Percentiles rank a stretch among this genome's conserved stretches.
Conservation (phyloP, 495 filamentous ascomycete genomes). For the Poronia punctata region DNA sequence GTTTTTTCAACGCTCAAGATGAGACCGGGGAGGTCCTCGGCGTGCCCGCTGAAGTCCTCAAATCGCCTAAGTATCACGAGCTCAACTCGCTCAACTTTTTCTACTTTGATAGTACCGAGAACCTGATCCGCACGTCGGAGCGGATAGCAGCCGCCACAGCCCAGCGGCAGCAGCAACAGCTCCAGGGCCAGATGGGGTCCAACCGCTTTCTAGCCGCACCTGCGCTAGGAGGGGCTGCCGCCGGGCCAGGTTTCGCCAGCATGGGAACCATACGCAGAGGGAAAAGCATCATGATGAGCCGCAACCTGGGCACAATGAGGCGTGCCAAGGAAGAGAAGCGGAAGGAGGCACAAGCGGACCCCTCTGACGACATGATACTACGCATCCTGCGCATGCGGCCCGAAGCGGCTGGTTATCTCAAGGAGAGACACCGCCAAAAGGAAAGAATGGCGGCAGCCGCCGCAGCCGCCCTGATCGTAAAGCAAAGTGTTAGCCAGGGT, state of each 20-base stretch:
- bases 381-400: conserved; percentile 93
- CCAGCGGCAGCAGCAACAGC: conserved; percentile 63
- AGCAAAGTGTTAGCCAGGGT: conserved; percentile 70
- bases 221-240: conserved; percentile 41
- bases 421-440: conserved; percentile 86
- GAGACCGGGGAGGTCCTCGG: conserved; percentile 83
- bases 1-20: conserved; percentile 92
- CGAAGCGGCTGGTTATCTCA: conserved; percentile 85
- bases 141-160: conserved; percentile 87
- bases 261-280: conserved; percentile 69
- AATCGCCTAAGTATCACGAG: conserved; percentile 97
- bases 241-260: conserved; percentile 55
- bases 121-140: conserved; percentile 85
- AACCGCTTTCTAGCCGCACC: conserved; percentile 72
- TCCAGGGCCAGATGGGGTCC: conserved; percentile 27
- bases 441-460: conserved; percentile 84
- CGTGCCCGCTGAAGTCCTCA: conserved; percentile 83
- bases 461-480: conserved; percentile 89
- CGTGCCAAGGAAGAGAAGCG: conserved; percentile 93
- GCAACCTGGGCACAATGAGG: conserved; percentile 93
- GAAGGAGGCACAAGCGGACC: conserved; percentile 90
- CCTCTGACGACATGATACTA: conserved; percentile 97
- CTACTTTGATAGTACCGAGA: conserved; percentile 90
- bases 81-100: conserved; percentile 95
- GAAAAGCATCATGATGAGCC: conserved; percentile 91